phyloP scores from a whole-genome alignment of 495 filamentous ascomycete species.

The Xylaria sp. region DNA sequence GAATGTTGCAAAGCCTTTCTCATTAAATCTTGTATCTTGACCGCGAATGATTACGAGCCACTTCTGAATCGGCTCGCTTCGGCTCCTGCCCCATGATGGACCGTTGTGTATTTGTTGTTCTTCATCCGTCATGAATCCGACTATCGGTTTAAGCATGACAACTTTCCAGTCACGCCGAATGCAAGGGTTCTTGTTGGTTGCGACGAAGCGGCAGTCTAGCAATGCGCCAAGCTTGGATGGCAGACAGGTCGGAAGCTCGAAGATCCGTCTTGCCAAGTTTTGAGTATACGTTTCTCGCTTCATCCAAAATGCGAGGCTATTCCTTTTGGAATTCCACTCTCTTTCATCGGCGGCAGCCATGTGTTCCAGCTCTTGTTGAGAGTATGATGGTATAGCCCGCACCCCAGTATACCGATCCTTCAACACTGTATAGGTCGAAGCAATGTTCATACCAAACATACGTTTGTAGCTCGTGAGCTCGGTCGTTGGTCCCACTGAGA shows the following conservation, averaged over 20 bases:
- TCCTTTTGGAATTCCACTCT: background rate
- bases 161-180: slow-evolving; percentile 26
- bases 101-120: background rate
- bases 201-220: slow-evolving; percentile 22
- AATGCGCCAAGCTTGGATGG: slow-evolving; percentile 26
- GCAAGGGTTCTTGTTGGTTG: slow-evolving; percentile 18
- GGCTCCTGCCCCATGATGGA: background rate
- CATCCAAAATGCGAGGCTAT: background rate
- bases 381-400: slow-evolving; percentile 18
- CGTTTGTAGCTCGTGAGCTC: slow-evolving; percentile 16
- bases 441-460: slow-evolving; percentile 12
- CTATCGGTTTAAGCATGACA: slow-evolving; percentile 8
- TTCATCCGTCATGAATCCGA: slow-evolving; percentile 16
- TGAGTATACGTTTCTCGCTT: background rate
- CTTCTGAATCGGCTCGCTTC: slow-evolving; percentile 14
- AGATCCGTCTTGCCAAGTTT: slow-evolving; percentile 16
- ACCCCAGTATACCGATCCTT: slow-evolving; percentile 26
- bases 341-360: slow-evolving; percentile 5
- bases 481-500: slow-evolving; percentile 21
- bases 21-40: slow-evolving; percentile 5
- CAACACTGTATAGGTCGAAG: slow-evolving; percentile 5
- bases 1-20: slow-evolving; percentile 11
- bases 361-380: slow-evolving; percentile 20
- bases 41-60: slow-evolving; percentile 23
- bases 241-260: slow-evolving; percentile 17